A percentile compares a stretch with the other conserved stretches of the same genome.
Conservation (phyloP, 371 early-diverging fungal genomes). For the Mucor saturninus region DNA sequence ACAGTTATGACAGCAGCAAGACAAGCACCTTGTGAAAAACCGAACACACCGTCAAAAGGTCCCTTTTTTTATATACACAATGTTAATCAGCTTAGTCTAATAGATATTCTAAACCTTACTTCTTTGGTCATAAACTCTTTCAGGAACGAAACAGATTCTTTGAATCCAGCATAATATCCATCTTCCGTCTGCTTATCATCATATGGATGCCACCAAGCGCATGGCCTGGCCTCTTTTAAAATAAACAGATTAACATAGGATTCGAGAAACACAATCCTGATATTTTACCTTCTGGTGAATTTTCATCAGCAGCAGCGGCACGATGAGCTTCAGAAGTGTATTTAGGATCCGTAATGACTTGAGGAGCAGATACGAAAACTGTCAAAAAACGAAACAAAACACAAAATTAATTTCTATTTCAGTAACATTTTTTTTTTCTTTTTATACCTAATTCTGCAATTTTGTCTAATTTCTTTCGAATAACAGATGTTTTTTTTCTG, state of each 20-base stretch:
- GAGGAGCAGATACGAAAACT: conserved; percentile 73
- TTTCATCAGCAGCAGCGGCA: conserved; percentile 51
- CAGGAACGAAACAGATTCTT: conserved; percentile 58
- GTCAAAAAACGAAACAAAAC: conserved; percentile 1
- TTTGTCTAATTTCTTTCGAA: conserved; percentile 67
- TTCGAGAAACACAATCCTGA: background rate
- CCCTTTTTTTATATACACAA: conserved; percentile 27
- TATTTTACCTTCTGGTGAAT: conserved; percentile 54
- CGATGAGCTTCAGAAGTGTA: conserved; percentile 57
- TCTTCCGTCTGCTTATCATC: conserved; percentile 30
- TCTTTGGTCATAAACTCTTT: conserved; percentile 56
- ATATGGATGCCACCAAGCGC: conserved; percentile 67
- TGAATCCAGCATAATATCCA: conserved; percentile 59
- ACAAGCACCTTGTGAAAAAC: conserved; percentile 77
- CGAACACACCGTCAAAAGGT: conserved; percentile 77
- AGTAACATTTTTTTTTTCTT: background rate
- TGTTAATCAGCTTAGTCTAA: too few species aligned
- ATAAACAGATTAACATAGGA: background rate
- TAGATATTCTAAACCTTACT: conserved; percentile 1
- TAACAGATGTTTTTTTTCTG: conserved; percentile 68
- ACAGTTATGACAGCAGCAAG: conserved; percentile 65
- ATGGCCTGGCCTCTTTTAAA: conserved; percentile 50
- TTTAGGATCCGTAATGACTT: conserved; percentile 59
- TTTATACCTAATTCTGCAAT: conserved; percentile 63
- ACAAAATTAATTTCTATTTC: background rate